These are phyloP conservation scores for Claviceps pazoutovae DNA, from an alignment of 2,329 filamentous ascomycete species.

Conservation along the genomic window DNA sequence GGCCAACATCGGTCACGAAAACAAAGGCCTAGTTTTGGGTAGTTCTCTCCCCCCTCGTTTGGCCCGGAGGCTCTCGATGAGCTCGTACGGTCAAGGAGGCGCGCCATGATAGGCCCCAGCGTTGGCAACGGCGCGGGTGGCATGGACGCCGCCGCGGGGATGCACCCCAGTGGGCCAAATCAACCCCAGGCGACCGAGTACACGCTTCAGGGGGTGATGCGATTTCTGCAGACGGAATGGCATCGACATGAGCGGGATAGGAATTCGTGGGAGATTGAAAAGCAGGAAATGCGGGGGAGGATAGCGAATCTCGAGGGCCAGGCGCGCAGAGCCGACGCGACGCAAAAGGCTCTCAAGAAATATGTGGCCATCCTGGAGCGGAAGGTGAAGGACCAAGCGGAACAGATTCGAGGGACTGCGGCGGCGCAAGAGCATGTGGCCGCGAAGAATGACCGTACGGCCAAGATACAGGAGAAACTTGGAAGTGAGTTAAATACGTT, in stretches of 20 bases:
- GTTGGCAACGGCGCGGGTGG: conserved; percentile 31
- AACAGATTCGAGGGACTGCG: conserved; percentile 44
- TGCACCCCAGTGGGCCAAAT: conserved; percentile 32
- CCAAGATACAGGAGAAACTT: conserved; percentile 42
- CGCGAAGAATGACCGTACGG: conserved; percentile 36
- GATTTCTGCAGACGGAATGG: conserved; percentile 98
- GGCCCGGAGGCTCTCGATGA: conserved; percentile 21
- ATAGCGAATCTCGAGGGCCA: conserved; percentile 92
- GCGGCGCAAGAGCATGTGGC: conserved; percentile 25
- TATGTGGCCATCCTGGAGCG: conserved; percentile 82
- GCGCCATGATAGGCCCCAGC: conserved; percentile 28
- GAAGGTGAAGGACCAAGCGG: conserved; percentile 71
- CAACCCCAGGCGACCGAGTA: conserved; percentile 48
- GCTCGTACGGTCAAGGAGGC: conserved; percentile 20
- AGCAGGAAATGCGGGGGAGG: conserved; percentile 96
- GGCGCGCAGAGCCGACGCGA: conserved; percentile 68
- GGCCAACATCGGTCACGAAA: not conserved
- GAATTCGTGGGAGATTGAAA: conserved; percentile 98
- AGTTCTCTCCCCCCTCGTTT: conserved; percentile 9
- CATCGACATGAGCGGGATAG: conserved; percentile 94
- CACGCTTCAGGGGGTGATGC: conserved; percentile 74
- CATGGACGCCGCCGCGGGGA: conserved; percentile 33
- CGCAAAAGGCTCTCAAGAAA: conserved; percentile 79
- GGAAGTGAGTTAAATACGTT: conserved; percentile 27
- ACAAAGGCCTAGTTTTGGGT: conserved; percentile 7